Evolutionary conservation across 1,139 yeast genomes (phyloP).

Genomic region (Pichia sp.): DNA sequence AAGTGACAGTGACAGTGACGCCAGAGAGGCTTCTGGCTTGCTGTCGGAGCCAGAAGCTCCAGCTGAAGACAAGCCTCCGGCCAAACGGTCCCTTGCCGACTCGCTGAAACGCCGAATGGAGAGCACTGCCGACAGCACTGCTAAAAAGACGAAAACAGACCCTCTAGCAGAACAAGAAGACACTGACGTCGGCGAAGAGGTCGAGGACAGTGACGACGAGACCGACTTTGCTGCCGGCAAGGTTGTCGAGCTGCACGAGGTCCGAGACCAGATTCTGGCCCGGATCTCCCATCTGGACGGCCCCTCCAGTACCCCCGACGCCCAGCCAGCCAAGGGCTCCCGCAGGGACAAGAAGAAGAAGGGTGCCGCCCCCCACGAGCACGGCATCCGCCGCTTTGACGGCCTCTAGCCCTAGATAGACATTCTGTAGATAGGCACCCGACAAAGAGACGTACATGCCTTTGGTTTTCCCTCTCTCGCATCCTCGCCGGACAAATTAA

Average conservation of each 20-base stretch:
- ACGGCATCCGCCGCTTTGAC: constrained; percentile 67
- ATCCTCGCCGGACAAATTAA: not conserved
- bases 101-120: constrained; percentile 13
- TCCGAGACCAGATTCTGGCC: constrained; percentile 27
- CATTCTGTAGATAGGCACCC: too few species aligned
- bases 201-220: constrained; percentile 19
- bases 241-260: constrained; percentile 20
- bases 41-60: not conserved
- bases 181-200: constrained; percentile 17
- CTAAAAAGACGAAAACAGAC: constrained; percentile 1
- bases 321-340: constrained; percentile 29
- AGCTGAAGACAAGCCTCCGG: constrained; percentile 10
- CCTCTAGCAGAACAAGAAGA: constrained; percentile 15
- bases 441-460: not conserved
- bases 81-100: constrained; percentile 18
- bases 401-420: constrained; percentile 43
- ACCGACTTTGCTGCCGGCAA: constrained; percentile 7
- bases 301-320: constrained; percentile 18
- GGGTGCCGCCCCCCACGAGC: constrained; percentile 48
- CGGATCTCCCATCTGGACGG: constrained; percentile 27
- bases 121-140: not conserved
- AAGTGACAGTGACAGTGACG: constrained; percentile 5
- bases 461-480: not conserved
- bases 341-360: constrained; percentile 41
- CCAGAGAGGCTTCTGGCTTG: not conserved